phyloP scores from a whole-genome alignment of 164 flowering plant genomes.

The Piper betle region DNA sequence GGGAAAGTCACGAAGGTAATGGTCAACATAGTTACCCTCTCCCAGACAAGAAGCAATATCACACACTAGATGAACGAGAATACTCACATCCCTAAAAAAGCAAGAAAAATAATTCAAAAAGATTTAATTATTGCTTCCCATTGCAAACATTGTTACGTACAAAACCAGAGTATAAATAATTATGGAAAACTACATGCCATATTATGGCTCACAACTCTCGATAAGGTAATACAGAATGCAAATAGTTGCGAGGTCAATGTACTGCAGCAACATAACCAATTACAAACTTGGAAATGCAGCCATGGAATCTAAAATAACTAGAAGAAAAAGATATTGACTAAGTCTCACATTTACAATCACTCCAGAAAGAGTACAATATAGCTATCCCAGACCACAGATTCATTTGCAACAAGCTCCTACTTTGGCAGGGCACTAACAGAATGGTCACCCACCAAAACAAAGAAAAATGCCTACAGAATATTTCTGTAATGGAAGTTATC shows the following conservation, averaged over 20 bases:
- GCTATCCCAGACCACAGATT: neutral
- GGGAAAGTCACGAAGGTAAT: slow-evolving; percentile 93
- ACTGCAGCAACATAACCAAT: neutral
- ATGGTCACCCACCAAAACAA: too few relatives aligned
- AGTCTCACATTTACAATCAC: too few relatives aligned
- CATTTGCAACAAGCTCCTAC: neutral
- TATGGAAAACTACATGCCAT: too few relatives aligned
- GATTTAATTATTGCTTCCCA: too few relatives aligned
- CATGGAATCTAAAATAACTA: neutral
- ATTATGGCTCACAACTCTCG: too few relatives aligned
- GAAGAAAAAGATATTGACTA: too few relatives aligned
- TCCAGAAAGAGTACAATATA: neutral
- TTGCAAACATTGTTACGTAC: too few relatives aligned
- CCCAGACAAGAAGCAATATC: slow-evolving; percentile 49
- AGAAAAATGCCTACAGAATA: neutral
- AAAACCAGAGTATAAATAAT: too few relatives aligned
- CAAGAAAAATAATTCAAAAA: neutral
- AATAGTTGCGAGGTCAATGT: too few relatives aligned
- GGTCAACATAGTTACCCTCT: slow-evolving; percentile 61
- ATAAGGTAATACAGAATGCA: too few relatives aligned
- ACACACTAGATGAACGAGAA: slow-evolving; percentile 53
- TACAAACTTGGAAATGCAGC: neutral
- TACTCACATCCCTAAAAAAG: slow-evolving; percentile 57
- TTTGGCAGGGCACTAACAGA: neutral
- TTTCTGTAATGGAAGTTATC: too few relatives aligned